Percentiles rank a stretch among this genome's conserved stretches.
Evolutionary conservation across 1,139 yeast genomes (phyloP).

Genomic region (Ogataea hybrid): DNA sequence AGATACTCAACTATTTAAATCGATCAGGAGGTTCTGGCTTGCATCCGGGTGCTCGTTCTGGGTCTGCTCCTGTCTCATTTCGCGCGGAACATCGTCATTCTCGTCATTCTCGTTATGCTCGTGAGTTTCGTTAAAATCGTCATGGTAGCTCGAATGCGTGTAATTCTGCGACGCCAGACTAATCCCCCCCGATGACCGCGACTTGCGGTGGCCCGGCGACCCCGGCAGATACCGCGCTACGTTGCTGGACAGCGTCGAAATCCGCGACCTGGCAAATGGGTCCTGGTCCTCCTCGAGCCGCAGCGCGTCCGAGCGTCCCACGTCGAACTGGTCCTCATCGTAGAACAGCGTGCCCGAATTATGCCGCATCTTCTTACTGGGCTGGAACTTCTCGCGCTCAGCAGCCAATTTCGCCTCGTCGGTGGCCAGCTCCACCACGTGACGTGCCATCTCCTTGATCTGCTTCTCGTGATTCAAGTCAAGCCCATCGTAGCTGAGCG

Average conservation of each 20-base stretch:
- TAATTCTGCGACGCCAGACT: slow-evolving; percentile 6
- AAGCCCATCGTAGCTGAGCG: slow-evolving; percentile 21
- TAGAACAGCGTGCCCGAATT: slow-evolving; percentile 13
- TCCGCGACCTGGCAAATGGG: slow-evolving; percentile 20
- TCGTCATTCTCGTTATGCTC: not conserved
- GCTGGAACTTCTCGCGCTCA: slow-evolving; percentile 21
- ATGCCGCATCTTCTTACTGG: slow-evolving; percentile 2
- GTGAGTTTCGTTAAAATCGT: slow-evolving; percentile 4
- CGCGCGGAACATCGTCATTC: not conserved
- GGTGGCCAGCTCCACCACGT: slow-evolving; percentile 14
- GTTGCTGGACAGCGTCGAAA: slow-evolving; percentile 19
- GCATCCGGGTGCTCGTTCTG: slow-evolving; percentile 4
- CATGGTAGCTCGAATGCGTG: slow-evolving; percentile 5
- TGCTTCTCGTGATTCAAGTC: slow-evolving; percentile 24
- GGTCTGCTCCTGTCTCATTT: not conserved
- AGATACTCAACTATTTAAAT: slow-evolving; percentile 4
- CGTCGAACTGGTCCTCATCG: slow-evolving; percentile 15
- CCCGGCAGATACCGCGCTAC: slow-evolving; percentile 14
- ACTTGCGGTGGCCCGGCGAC: slow-evolving; percentile 11
- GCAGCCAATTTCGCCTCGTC: slow-evolving; percentile 12
- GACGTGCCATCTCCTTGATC: slow-evolving; percentile 16
- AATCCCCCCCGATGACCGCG: slow-evolving; percentile 13
- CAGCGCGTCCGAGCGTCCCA: slow-evolving; percentile 5
- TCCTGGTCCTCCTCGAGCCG: slow-evolving; percentile 13
- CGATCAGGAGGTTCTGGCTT: slow-evolving; percentile 3